Evolutionary conservation across 2,329 filamentous ascomycete genomes (phyloP), one percentile per base, ranked within the genome.

Genomic region (Calonectria pseudoturangicola): DNA sequence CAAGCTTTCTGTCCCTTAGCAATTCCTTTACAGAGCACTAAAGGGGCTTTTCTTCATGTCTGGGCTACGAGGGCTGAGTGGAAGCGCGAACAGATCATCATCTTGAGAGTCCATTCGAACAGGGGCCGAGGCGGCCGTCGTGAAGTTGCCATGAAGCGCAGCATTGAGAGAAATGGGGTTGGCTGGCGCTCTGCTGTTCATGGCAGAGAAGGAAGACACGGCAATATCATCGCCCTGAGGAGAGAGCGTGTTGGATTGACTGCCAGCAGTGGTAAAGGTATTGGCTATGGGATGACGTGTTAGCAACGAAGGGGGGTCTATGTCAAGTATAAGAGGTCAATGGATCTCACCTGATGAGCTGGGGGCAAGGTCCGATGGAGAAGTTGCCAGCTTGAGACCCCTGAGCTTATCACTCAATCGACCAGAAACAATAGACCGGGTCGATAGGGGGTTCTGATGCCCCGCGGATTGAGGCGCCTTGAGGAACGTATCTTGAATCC

Each of bases 21-120:
- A 41, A 25, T n/a, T 7, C 21, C 39, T 60, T 76, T 47, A 80
- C 68, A 90, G 74, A 30, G 90, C 84, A 77, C 89, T 91, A 81
- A 98, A 98, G 0, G 95, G 95, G 80, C 94, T 96, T 78, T 92
- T 94, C 66, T 92, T 92, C 88, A 97, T 95, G 77, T 97, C 95
- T 0, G 95, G 95, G 79, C 94, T 96, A 64, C 95, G 89, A 1
- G 95, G 95, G 79, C 94, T 96, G 85, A 98, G 91, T 1, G 95
- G 95, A 66, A 98, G 89, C 0, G 95, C 95, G 81, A 98, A 98
- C 2, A 98, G 87, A 48, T 94, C 96, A 71, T 98, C 95, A 33
- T 83, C 81, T 41, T 78, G 77, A 18, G 73, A 68, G 28, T 74
- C 72, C 7, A 74, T 60, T 18, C 75, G 73, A 18, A 72, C 70